Conservation (phyloP, 108 stramenopile species). For the Skeletonema tropicum region DNA sequence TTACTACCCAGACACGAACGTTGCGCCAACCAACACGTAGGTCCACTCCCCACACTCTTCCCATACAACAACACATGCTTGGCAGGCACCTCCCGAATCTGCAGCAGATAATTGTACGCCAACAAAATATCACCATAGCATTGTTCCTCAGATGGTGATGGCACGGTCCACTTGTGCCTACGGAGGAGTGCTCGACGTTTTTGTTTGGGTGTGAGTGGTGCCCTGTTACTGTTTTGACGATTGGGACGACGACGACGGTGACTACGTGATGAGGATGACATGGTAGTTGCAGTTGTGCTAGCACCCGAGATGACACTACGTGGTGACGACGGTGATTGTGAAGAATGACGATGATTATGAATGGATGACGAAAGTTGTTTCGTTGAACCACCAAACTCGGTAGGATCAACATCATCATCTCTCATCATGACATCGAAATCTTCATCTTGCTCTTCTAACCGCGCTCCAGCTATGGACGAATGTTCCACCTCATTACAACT, state of each 20-base stretch:
- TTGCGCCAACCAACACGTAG: slow-evolving; percentile 76
- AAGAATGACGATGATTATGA: background rate
- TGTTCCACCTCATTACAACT: background rate
- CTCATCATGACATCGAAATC: background rate
- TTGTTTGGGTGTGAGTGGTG: slow-evolving; percentile 7
- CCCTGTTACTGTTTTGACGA: background rate
- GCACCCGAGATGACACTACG: background rate
- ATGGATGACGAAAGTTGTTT: background rate
- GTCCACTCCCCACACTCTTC: slow-evolving; percentile 65
- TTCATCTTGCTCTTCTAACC: slow-evolving; percentile 7
- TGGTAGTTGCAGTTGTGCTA: background rate
- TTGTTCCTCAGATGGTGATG: slow-evolving; percentile 51
- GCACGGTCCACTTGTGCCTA: slow-evolving; percentile 21
- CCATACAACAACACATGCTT: slow-evolving; percentile 77
- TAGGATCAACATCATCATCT: background rate
- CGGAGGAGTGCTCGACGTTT: slow-evolving; percentile 18
- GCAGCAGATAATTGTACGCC: slow-evolving; percentile 68
- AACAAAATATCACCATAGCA: slow-evolving; percentile 81
- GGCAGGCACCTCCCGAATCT: slow-evolving; percentile 46
- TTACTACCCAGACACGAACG: slow-evolving; percentile 16
- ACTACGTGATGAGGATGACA: background rate
- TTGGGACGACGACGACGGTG: background rate
- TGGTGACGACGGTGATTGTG: background rate
- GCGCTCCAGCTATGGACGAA: background rate
- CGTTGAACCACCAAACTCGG: background rate